Conservation (phyloP, 1,139 yeast species). For the Groenewaldozyma auringiensis region DNA sequence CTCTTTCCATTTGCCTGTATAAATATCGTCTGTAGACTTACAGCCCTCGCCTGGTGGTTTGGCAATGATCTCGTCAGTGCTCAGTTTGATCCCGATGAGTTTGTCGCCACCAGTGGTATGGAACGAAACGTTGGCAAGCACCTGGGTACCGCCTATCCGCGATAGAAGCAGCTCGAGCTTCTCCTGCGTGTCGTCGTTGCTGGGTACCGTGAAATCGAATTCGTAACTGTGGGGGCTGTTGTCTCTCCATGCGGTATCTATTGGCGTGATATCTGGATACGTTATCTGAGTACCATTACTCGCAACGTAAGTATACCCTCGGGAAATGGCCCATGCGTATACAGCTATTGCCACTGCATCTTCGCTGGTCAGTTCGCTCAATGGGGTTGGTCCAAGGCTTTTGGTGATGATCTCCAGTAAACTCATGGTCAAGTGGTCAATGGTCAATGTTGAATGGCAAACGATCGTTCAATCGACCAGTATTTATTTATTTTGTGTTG, state of each 20-base stretch:
- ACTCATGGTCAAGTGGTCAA: no score
- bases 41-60: not conserved
- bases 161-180: slow-evolving; percentile 3
- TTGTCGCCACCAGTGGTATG: not conserved
- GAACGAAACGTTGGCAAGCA: not conserved
- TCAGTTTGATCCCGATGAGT: not conserved
- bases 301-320: slow-evolving; percentile 8
- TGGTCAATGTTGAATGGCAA: no score
- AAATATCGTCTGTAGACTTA: not conserved
- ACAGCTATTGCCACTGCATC: slow-evolving; percentile 22
- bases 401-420: not conserved
- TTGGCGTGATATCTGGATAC: not conserved
- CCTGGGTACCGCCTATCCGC: not conserved
- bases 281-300: not conserved
- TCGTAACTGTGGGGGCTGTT: slow-evolving; percentile 20
- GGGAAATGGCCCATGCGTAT: slow-evolving; percentile 17
- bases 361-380: slow-evolving; percentile 10
- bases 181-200: not conserved
- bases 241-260: slow-evolving; percentile 16
- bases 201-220: slow-evolving; percentile 9
- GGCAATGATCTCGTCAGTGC: not conserved
- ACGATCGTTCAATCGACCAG: no score
- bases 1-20: not conserved
- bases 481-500: no score
- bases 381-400: not conserved